These are phyloP conservation scores for Rutidosis leptorrhynchoides DNA, from an alignment of 129 eudicot genomes.

Conservation along the genomic window DNA sequence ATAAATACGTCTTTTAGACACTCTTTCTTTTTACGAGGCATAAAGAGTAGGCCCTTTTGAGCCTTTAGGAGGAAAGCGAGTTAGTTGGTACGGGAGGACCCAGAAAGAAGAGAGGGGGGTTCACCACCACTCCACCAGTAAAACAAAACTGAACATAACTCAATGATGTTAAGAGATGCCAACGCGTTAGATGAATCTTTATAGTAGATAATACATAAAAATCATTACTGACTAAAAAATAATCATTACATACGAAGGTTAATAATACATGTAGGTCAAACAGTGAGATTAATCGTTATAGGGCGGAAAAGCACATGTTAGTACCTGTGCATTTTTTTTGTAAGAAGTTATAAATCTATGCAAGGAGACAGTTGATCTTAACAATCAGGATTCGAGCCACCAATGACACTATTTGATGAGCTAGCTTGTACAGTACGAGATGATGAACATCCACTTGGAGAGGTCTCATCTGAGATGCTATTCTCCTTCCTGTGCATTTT, in stretches of 20 bases:
- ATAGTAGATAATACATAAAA: too few relatives aligned
- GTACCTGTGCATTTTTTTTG: conserved; percentile 23
- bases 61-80: too few relatives aligned
- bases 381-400: conserved; percentile 40
- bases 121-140: not conserved
- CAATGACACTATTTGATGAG: conserved; percentile 77
- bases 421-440: conserved; percentile 62
- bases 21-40: too few relatives aligned
- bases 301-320: not conserved
- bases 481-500: conserved; percentile 51
- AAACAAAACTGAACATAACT: not conserved
- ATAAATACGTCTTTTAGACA: not conserved
- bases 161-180: not conserved
- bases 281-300: not conserved
- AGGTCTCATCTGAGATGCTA: conserved; percentile 52
- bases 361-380: conserved; percentile 17
- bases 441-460: conserved; percentile 89
- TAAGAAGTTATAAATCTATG: conserved; percentile 30
- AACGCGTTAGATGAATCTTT: not conserved
- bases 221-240: too few relatives aligned
- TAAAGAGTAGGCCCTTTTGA: too few relatives aligned
- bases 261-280: not conserved
- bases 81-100: too few relatives aligned
- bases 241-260: conserved; percentile 8
- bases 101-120: too few relatives aligned